Evolutionary conservation across 225 moss, liverwort and hornwort genomes (phyloP).

Genomic region (Bryum argenteum): DNA sequence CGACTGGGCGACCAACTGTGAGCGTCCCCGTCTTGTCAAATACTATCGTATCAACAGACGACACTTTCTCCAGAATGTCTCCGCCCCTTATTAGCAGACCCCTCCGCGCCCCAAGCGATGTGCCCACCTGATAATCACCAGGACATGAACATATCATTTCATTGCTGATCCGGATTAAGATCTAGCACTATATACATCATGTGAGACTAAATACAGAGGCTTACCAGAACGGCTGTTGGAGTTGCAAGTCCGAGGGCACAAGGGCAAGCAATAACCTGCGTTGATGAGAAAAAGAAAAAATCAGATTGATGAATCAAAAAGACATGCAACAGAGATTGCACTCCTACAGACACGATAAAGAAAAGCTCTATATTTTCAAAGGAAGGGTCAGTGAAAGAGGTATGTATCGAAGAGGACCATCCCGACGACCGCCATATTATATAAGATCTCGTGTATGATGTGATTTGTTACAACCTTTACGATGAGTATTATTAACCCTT

Average conservation of each 20-base stretch:
- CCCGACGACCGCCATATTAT: not conserved
- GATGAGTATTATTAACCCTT: slow-evolving; percentile 6
- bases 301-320: slow-evolving; percentile 4
- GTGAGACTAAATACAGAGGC: slow-evolving; percentile 13
- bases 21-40: slow-evolving; percentile 99
- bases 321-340: not conserved
- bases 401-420: not conserved
- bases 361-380: not conserved
- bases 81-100: slow-evolving; percentile 97
- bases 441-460: not conserved
- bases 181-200: slow-evolving; percentile 18
- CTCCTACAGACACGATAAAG: not conserved
- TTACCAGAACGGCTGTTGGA: slow-evolving; percentile 99
- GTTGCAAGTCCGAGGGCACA: slow-evolving; percentile 99
- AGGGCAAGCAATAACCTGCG: slow-evolving; percentile 98
- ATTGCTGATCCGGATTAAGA: slow-evolving; percentile 11
- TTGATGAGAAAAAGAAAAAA: slow-evolving; percentile 16
- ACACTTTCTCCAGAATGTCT: slow-evolving; percentile 89
- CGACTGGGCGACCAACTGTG: slow-evolving; percentile 85
- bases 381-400: not conserved
- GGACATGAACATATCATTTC: slow-evolving; percentile 14
- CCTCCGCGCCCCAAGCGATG: slow-evolving; percentile 93
- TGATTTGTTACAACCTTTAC: not conserved
- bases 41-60: slow-evolving; percentile 77
- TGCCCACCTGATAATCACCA: slow-evolving; percentile 73